Evolutionary conservation across 805 yeast species (phyloP).

Genomic region (Isabelozyma heimii): DNA sequence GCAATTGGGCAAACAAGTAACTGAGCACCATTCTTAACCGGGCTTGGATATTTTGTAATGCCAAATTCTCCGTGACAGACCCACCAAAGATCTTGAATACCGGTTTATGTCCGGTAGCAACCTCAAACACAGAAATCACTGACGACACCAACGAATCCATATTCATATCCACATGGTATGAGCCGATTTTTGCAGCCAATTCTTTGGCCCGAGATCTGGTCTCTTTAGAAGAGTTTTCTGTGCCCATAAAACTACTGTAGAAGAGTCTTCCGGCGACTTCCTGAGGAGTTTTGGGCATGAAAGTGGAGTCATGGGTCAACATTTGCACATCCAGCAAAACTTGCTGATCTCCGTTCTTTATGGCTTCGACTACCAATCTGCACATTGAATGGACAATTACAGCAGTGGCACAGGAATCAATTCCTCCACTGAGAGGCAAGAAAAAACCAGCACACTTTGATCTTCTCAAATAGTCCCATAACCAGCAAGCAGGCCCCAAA

Average conservation of each 20-base stretch:
- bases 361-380: constrained; percentile 71
- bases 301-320: constrained; percentile 57
- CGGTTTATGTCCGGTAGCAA: constrained; percentile 88
- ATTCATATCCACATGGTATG: constrained; percentile 87
- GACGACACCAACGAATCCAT: constrained; percentile 84
- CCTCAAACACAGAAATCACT: constrained; percentile 72
- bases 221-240: constrained; percentile 84
- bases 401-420: constrained; percentile 97
- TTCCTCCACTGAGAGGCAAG: constrained; percentile 94
- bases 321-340: constrained; percentile 75
- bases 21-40: constrained; percentile 92
- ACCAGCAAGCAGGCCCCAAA: constrained; percentile 98
- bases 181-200: constrained; percentile 72
- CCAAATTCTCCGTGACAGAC: constrained; percentile 83
- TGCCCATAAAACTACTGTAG: constrained; percentile 95
- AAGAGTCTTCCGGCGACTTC: constrained; percentile 76
- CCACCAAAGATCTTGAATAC: constrained; percentile 93
- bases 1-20: constrained; percentile 86
- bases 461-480: constrained; percentile 96
- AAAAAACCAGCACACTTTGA: constrained; percentile 89
- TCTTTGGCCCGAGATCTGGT: constrained; percentile 81
- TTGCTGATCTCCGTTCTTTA: constrained; percentile 62
- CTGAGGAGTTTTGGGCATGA: constrained; percentile 70
- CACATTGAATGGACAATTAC: constrained; percentile 95
- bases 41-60: constrained; percentile 96